These are phyloP conservation scores for Polyporus tsugae DNA, from an alignment of 1,284 basidiomycete genomes.

Conservation along the genomic window DNA sequence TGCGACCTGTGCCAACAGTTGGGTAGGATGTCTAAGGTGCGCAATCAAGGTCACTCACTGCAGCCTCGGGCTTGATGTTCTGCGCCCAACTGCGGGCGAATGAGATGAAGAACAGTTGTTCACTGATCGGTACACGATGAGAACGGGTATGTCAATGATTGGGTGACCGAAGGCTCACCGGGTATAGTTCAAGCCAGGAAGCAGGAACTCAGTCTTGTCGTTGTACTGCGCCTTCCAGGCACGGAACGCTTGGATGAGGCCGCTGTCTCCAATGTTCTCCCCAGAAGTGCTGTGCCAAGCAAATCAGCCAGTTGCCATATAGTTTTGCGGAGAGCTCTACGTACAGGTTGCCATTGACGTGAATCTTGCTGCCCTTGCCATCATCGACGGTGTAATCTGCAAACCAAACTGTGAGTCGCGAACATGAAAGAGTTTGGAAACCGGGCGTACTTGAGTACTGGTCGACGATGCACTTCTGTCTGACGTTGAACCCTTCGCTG, in stretches of 20 bases:
- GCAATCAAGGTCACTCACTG: constrained; percentile 50
- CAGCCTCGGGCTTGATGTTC: constrained; percentile 78
- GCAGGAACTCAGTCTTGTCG: constrained; percentile 70
- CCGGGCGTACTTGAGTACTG: constrained; percentile 78
- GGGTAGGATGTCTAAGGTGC: constrained; percentile 25
- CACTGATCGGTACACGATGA: constrained; percentile 50
- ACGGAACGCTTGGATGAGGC: constrained; percentile 86
- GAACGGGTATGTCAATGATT: not conserved
- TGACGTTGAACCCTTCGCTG: constrained; percentile 82
- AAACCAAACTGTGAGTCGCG: not conserved
- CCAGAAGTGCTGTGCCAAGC: constrained; percentile 69
- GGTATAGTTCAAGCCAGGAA: constrained; percentile 87
- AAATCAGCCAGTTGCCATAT: not conserved
- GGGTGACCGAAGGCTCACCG: constrained; percentile 48
- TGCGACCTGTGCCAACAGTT: constrained; percentile 60
- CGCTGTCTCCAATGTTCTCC: constrained; percentile 91
- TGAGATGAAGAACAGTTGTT: constrained; percentile 92
- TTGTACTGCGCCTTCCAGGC: constrained; percentile 84
- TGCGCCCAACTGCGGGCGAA: constrained; percentile 84
- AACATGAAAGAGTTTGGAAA: not conserved
- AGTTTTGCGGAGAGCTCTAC: constrained; percentile 33
- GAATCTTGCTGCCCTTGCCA: constrained; percentile 82
- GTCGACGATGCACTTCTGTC: constrained; percentile 87
- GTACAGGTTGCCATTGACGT: constrained; percentile 86
- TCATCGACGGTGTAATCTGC: constrained; percentile 85